These are phyloP conservation scores for Cutaneotrichosporon dermatis DNA, from an alignment of 1,284 basidiomycete species.

Conservation along the genomic window DNA sequence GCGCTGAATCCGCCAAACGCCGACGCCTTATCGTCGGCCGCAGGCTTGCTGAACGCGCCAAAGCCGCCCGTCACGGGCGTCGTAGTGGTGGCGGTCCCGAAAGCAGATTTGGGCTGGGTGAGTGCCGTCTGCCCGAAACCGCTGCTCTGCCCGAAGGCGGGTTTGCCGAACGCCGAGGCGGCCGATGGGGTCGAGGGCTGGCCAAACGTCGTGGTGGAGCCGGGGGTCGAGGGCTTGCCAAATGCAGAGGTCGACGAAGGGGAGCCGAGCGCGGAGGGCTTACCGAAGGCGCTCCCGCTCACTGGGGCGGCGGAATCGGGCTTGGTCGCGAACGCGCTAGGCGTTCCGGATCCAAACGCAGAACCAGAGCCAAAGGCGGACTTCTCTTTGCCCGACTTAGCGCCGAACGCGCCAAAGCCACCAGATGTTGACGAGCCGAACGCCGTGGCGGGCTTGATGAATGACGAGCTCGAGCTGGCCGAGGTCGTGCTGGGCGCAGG, in stretches of 20 bases:
- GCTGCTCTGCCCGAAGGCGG: constrained; percentile 22
- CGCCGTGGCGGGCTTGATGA: constrained; percentile 44
- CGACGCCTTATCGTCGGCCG: background rate
- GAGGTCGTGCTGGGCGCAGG: constrained; percentile 12
- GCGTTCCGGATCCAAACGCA: background rate
- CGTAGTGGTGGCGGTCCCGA: background rate
- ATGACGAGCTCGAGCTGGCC: constrained; percentile 23
- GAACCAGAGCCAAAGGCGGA: background rate
- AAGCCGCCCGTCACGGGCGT: constrained; percentile 37
- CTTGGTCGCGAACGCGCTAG: background rate
- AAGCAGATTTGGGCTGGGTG: background rate
- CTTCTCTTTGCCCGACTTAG: background rate
- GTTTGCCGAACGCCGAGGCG: constrained; percentile 21
- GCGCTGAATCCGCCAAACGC: constrained; percentile 29
- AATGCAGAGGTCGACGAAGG: constrained; percentile 1
- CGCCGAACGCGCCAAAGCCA: constrained; percentile 30
- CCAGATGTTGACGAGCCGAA: constrained; percentile 28
- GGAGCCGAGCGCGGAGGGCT: constrained; percentile 1
- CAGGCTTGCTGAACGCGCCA: constrained; percentile 34
- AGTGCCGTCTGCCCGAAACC: constrained; percentile 15
- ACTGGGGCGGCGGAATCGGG: background rate
- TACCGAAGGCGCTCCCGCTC: constrained; percentile 4
- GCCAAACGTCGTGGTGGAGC: background rate
- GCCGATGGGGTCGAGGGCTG: constrained; percentile 5
- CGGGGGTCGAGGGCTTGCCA: too few relatives aligned